Percentiles rank a stretch among this genome's conserved stretches.
Conservation (phyloP, 768 basidiomycete genomes). For the Grammothele lineata region DNA sequence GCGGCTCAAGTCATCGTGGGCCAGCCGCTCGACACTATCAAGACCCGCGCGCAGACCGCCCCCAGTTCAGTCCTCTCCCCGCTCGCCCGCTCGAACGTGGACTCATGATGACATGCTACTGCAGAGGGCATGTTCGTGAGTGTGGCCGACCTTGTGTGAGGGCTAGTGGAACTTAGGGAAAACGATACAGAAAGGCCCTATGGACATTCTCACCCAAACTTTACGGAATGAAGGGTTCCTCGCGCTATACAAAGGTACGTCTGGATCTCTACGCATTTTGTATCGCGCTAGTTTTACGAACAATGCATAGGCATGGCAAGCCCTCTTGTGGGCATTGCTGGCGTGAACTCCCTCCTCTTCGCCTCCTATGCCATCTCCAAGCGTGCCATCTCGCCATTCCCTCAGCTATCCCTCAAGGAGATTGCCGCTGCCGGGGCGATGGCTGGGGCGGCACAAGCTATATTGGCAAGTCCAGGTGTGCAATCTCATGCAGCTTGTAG, state of each 20-base stretch:
- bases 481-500: not conserved
- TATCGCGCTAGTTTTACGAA: not conserved
- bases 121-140: constrained; percentile 87
- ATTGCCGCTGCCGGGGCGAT: constrained; percentile 84
- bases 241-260: constrained; percentile 88
- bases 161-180: not conserved
- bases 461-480: constrained; percentile 86
- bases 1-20: constrained; percentile 95
- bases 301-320: constrained; percentile 74
- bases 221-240: constrained; percentile 84
- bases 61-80: constrained; percentile 54
- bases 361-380: constrained; percentile 82
- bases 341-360: constrained; percentile 94
- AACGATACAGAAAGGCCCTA: constrained; percentile 75
- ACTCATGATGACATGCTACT: not conserved
- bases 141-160: constrained; percentile 10
- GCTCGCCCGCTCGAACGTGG: not conserved
- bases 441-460: constrained; percentile 87
- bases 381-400: constrained; percentile 84
- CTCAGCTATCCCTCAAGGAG: constrained; percentile 73
- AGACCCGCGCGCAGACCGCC: constrained; percentile 84
- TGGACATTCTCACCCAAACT: constrained; percentile 86
- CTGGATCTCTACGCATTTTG: not conserved
- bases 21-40: constrained; percentile 85
- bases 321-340: constrained; percentile 88